Base-by-base conservation (phyloP, 768 basidiomycete genomes). In the Clathrus columnatus region DNA sequence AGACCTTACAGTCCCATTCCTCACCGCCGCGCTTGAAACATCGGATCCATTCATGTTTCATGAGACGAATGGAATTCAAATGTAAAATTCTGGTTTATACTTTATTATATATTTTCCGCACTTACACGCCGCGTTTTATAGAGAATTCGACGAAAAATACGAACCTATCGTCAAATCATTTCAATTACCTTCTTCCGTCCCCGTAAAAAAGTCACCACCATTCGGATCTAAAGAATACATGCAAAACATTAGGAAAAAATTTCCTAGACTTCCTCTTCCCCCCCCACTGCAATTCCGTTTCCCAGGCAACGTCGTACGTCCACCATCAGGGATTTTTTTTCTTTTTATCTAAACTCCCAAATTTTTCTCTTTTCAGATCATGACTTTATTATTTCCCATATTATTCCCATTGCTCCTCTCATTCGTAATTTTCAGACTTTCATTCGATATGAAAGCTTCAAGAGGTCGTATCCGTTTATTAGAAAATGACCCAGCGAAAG, bases 1-100 rank as follows among this genome's bases (percentile, higher is more conserved):
- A 61, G 91, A 94, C 61, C 55, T 71, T 2, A 91, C 91, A 0
- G 91, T 95, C 1, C 88, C 92, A 0, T 94, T 87, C 63, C 70
- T 85, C 16, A 91, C 88, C 1, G 80, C 87, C 6, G 81, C 82
- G 7, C 84, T 91, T 28, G 85, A 88, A 57, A 67, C 71, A 0
- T 68, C 76, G 58, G 86, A 94, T 66, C 75, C 80, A 0, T 91
- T 91, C 65, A 69, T 72, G 11, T 75, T 79, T 14, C 70, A 79
- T 58, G 68, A 72, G 20, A 69, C 65, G 0, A 84, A 75, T 56
- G 87, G 85, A 1, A 69, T 91, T 20, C 66, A 82, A 61, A 66
- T 91, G 84, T 85, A 67, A 20, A 79, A 64, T 1, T 28, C 45
- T 52, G 50, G 7, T 46, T 18, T 36, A 26, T 21, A n/a, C n/a